Base-by-base conservation (phyloP, 1,284 basidiomycete genomes). In the Dichomitus squalens region DNA sequence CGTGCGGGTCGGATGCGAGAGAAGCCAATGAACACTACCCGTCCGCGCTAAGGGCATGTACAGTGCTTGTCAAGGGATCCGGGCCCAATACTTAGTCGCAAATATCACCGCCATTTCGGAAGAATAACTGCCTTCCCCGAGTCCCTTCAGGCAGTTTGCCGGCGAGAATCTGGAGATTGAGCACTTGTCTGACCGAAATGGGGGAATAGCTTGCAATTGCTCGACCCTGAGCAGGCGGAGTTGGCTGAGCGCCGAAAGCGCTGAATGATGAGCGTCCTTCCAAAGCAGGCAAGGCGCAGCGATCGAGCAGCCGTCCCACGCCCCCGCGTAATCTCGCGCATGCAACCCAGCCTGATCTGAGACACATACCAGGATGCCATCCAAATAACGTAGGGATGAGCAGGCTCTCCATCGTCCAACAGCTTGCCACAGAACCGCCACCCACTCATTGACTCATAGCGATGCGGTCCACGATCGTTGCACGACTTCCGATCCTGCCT, bases 1-100 rank as follows among this genome's bases (percentile, higher is more conserved):
- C 59, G 55, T 61, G 62, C 53, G 52, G 29, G 34, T 35, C 21
- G 29, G 12, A 36, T 36, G 35, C 44, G 44, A 47, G 29, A 31
- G 29, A 33, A 47, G 49, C 49, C 38, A 39, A 27, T 38, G 48
- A 21, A 6, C 35, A 11, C 9, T 12, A 31, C n/a, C 41, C 41
- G 25, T 8, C 12, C 25, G 41, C 41, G 41, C 41, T 23, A 47
- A 47, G 29, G 44, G 31, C 18, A 29, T 16, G 16, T n/a, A 44
- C 31, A 18, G 11, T 29, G 29, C 14, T 33, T 21, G 44, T 31
- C 29, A 33, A 47, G 29, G 18, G 31, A 33, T 47, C 27, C n/a
- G 14, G 7, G 16, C 3, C 23, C 7, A 16, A 8, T 29, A 44
- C 33, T 31, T 40, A 35, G 29, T 18, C 9, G 36, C n/a, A 20